Evolutionary conservation across 2,329 filamentous ascomycete genomes (phyloP), one percentile per base, ranked within the genome.

Genomic region (Teratosphaeria destructans): DNA sequence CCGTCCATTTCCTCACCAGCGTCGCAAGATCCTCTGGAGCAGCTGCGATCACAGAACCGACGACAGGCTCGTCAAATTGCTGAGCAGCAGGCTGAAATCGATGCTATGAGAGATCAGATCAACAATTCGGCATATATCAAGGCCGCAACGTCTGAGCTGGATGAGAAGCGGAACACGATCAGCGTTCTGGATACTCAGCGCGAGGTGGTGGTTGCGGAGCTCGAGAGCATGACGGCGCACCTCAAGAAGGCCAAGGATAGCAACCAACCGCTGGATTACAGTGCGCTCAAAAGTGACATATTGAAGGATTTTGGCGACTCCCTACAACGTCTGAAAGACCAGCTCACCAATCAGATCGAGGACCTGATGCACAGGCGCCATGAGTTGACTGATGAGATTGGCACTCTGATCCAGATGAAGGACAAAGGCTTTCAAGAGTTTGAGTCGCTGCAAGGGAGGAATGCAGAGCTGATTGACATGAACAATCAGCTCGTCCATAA

Each of bases 401-500:
- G 86, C 60, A 87, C 86, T 67, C 83, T 95, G 27, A 85, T 89
- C 47, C 86, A 88, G 57, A 88, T 94, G 77, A 90, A 95, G 68
- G 93, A 97, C 73, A 90, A 94, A 71, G 92, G 90, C 14, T 86
- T 96, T 68, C 85, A 95, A 69, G 94, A 99, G 71, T 97, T 96
- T 70, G 94, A 97, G 77, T 90, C 95, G 70, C 79, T 99, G 53
- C 95, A 90, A 11, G 88, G 87, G 60, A 96, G 96, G 80, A 99
- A 99, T 72, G 88, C 89, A 0, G 93, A 97, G 76, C 81, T 99
- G 61, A 88, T 90, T 32, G 90, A 96, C 69, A 85, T 97, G 80
- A 97, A 99, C 77, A 95, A 96, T 68, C 90, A 96, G 71, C 80
- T 99, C 59, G 92, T 95, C 3, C 89, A 95, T 69, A 90, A 92